Percentiles rank a stretch among this genome's conserved stretches.
Conservation (phyloP, 2,329 filamentous ascomycete genomes). For the Penicillium sp. region DNA sequence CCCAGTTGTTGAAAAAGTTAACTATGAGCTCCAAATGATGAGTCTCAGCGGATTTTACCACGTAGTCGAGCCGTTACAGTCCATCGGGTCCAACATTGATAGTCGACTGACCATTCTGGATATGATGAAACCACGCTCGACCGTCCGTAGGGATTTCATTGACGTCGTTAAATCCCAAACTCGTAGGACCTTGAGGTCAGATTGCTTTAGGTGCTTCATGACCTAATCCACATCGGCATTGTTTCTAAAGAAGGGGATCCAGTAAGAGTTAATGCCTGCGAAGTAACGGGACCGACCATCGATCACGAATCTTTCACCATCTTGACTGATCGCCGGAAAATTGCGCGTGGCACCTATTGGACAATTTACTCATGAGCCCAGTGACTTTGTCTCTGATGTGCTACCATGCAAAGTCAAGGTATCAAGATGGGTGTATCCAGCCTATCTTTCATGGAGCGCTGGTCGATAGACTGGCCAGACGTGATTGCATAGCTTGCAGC, state of each 20-base stretch:
- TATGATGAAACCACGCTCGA: conserved; percentile 43
- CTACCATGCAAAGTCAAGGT: too few relatives aligned
- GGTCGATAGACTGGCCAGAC: background rate
- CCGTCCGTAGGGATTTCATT: conserved; percentile 35
- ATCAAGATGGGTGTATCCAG: background rate
- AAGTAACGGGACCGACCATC: conserved; percentile 39
- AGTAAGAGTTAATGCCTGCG: conserved; percentile 49
- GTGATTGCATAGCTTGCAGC: background rate
- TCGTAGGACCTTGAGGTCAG: conserved; percentile 47
- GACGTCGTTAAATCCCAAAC: conserved; percentile 52
- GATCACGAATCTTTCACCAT: conserved; percentile 32
- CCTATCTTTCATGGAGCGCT: background rate
- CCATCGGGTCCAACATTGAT: conserved; percentile 61
- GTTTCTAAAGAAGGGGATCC: conserved; percentile 47
- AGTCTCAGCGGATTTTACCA: conserved; percentile 55
- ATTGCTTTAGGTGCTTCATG: conserved; percentile 25
- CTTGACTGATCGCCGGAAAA: background rate
- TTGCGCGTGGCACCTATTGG: background rate
- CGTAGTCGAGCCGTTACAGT: conserved; percentile 59
- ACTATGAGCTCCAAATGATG: conserved; percentile 57
- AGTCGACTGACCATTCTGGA: conserved; percentile 33
- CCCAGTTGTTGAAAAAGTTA: conserved; percentile 59
- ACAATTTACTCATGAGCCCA: too few relatives aligned
- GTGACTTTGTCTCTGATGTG: too few relatives aligned
- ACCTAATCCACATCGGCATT: conserved; percentile 45